Base-by-base conservation (phyloP, 139 green algal species). In the Volvox reticuliferus region DNA sequence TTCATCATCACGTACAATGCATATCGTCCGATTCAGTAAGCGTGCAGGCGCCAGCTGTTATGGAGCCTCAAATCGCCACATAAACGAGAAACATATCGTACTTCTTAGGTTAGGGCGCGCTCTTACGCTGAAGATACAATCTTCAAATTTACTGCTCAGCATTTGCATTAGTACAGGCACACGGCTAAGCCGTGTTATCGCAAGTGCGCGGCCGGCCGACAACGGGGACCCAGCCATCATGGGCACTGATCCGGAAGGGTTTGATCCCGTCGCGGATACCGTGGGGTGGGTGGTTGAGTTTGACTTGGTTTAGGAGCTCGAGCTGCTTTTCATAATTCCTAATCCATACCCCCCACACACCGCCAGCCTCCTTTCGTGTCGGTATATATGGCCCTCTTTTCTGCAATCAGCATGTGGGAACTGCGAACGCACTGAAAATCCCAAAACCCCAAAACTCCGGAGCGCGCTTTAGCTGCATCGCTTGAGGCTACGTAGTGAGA, bases 211-310 rank as follows among this genome's bases (percentile, higher is more conserved):
- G 16, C 73, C 73, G 3, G 73, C 30, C 6, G 73, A 80, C 73
- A 16, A 55, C 13, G 73, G 30, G 22, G 18, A 77, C 22, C 68
- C 3, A 44, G 17, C 28, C 3, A 50, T 32, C n/a, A 80, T 80
- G 73, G 73, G 73, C 16, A 50, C 17, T 14, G 92, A 94, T 62
- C 62, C 62, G 13, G 92, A 95, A 69, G 93, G 93, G 6, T 95
- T 95, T 32, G 93, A 95, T 62, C 93, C 93, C 18, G 92, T 93
- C 55, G 90, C 90, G 5, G 93, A 95, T 37, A 93, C 81, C 5
- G 93, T 95, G 18, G 93, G 93, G 79, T 86, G 24, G n/a, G 79
- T 30, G 62, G n/a, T n/a, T n/a, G n/a, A n/a, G n/a, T n/a, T n/a
- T n/a, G n/a, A n/a, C n/a, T n/a, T n/a, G n/a, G n/a, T n/a, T n/a